Conservation (phyloP, 768 basidiomycete genomes). For the Kwoniella sp. region DNA sequence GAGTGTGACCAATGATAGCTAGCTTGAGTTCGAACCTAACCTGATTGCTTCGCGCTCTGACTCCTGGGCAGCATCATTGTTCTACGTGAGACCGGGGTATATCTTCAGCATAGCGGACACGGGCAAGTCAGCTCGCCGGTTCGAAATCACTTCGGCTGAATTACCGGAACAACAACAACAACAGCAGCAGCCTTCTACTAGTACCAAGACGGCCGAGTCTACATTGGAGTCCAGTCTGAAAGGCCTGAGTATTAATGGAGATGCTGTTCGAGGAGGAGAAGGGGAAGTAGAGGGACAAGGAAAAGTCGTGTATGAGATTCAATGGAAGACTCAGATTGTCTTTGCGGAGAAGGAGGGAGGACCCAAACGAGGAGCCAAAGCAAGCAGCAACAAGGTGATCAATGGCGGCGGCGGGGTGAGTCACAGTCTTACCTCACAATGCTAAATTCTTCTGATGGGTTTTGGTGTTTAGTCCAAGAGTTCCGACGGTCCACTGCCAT, state of each 20-base stretch:
- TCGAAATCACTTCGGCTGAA: constrained; percentile 20
- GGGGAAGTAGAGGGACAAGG: background rate
- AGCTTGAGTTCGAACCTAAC: constrained; percentile 11
- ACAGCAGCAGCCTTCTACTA: background rate
- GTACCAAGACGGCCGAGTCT: constrained; percentile 1
- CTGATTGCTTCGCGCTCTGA: background rate
- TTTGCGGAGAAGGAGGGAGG: constrained; percentile 9
- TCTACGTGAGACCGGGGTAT: background rate
- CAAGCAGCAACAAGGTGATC: background rate
- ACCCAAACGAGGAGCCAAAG: background rate
- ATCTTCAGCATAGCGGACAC: background rate
- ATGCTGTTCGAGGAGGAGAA: background rate
- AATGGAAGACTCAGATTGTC: constrained; percentile 38
- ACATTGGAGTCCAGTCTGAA: constrained; percentile 27
- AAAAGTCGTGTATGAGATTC: constrained; percentile 29
- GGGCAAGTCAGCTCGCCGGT: background rate
- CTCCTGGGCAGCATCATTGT: background rate
- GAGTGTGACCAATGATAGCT: constrained; percentile 24
- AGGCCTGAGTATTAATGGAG: constrained; percentile 15
- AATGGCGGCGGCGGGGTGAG: background rate
- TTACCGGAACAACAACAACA: background rate
- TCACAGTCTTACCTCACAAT: background rate
- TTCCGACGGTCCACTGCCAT: constrained; percentile 34
- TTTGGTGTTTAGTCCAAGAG: constrained; percentile 1
- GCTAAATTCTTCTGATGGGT: background rate